Evolutionary conservation across 176 grass and related monocot genomes (phyloP), one percentile per base, ranked within the genome.

Genomic region (Phoenix roebelenii): DNA sequence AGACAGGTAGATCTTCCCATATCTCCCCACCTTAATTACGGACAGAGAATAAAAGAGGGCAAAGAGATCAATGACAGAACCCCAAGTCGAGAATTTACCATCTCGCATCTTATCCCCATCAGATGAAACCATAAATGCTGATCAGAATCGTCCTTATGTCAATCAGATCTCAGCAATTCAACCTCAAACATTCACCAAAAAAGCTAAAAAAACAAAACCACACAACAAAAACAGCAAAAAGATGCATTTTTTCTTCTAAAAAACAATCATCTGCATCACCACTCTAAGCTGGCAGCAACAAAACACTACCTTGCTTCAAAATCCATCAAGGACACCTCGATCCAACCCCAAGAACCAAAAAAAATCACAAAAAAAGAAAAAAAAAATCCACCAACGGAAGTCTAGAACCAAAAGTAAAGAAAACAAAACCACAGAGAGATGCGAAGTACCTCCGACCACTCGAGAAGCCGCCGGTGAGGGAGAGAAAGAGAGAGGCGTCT

Each of bases 251-350:
- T 58, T 18, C 58, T 23, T 20, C 22, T 4, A 32, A 44, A 67
- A 58, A 66, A 64, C 12, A 29, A 55, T 50, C 52, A 71, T 61
- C 57, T 66, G 62, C 18, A 23, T 59, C 18, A 39, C 68, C 53
- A 63, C 64, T 74, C 71, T 54, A 67, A 52, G 30, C 24, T 5
- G 58, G 2, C n/a, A 23, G 24, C 23, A 50, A 19, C 32, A 51
- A 59, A 68, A 63, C 56, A 19, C n/a, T 55, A 67, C 10, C 20
- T 50, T 18, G 48, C 6, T 28, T 63, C 15, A 30, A 49, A 3
- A 35, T 9, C 1, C 35, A 44, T 2, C 35, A 14, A 44, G 35
- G 10, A 44, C 35, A 39, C 35, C 35, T 44, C 35, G 35, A 44
- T 44, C 10, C 35, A 44, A 44, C 35, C 3, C 35, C 35, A 44